Percentiles rank a stretch among this genome's conserved stretches.
These are phyloP conservation scores for Coemansia sp. DNA, from an alignment of 192 early-diverging fungal genomes.

Conservation along the genomic window DNA sequence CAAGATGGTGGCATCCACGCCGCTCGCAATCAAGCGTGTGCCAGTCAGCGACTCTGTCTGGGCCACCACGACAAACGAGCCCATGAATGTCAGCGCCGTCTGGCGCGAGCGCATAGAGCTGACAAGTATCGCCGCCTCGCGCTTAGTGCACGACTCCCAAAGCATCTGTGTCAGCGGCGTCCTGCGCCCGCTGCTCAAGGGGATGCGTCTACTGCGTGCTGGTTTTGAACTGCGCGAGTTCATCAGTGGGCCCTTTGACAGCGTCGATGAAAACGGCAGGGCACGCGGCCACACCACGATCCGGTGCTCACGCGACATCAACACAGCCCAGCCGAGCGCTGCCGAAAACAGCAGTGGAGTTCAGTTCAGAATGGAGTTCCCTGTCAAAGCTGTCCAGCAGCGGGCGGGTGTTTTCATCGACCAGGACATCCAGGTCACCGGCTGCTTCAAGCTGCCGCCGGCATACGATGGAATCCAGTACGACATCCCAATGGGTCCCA, in stretches of 20 bases:
- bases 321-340: neutral
- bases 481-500: constrained; percentile 35
- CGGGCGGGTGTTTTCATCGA: constrained; percentile 38
- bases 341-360: constrained; percentile 1
- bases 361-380: constrained; percentile 22
- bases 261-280: neutral
- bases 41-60: constrained; percentile 38
- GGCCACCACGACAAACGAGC: constrained; percentile 30
- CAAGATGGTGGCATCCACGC: constrained; percentile 14
- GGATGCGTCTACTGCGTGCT: constrained; percentile 41
- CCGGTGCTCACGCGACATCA: constrained; percentile 26
- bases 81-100: constrained; percentile 29
- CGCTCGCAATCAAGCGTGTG: constrained; percentile 38
- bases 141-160: constrained; percentile 34
- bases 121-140: constrained; percentile 34
- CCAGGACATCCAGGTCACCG: constrained; percentile 42
- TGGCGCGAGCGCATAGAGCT: constrained; percentile 46
- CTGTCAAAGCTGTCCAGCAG: constrained; percentile 8
- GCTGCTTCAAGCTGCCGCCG: constrained; percentile 20
- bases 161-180: constrained; percentile 23
- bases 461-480: constrained; percentile 43
- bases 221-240: constrained; percentile 47
- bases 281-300: constrained; percentile 14
- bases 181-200: constrained; percentile 41
- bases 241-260: constrained; percentile 29